Conservation (phyloP, 139 green algal genomes). For the Chlamydomonas sp. region DNA sequence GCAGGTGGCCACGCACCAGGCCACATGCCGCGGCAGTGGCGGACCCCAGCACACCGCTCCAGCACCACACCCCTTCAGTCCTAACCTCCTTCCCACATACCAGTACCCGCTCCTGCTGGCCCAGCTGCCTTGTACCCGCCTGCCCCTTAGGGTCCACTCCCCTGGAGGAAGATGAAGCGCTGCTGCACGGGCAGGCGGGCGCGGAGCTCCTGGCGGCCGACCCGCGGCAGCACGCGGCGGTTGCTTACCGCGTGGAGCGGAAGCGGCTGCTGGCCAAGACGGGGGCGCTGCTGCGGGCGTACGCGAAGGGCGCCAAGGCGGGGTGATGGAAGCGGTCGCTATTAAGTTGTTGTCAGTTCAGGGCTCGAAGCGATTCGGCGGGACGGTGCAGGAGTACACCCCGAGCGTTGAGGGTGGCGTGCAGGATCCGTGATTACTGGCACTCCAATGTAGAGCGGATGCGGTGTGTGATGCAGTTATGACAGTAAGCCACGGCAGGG, state of each 20-base stretch:
- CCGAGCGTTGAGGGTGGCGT: too few species aligned
- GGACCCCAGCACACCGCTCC: too few species aligned
- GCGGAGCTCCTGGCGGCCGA: background rate
- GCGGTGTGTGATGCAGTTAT: too few species aligned
- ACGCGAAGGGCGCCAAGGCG: background rate
- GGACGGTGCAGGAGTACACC: too few species aligned
- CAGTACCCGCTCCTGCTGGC: background rate
- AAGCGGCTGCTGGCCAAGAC: constrained; percentile 42
- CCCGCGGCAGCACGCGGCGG: constrained; percentile 28
- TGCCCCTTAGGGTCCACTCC: background rate
- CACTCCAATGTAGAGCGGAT: too few species aligned
- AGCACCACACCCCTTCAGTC: background rate
- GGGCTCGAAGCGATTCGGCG: too few species aligned
- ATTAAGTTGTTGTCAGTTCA: background rate
- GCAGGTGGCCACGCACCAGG: too few species aligned
- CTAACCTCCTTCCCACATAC: background rate
- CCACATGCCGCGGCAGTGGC: too few species aligned
- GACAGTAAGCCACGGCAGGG: too few species aligned
- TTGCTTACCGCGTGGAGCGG: constrained; percentile 51
- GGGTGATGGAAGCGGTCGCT: background rate
- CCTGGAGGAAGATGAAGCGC: constrained; percentile 21
- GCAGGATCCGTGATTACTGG: too few species aligned
- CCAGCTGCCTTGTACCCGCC: too few species aligned
- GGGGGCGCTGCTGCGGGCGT: constrained; percentile 28
- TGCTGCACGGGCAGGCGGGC: constrained; percentile 7